Evolutionary conservation across 1,284 basidiomycete genomes (phyloP).

Genomic region (Malassezia brasiliensis): DNA sequence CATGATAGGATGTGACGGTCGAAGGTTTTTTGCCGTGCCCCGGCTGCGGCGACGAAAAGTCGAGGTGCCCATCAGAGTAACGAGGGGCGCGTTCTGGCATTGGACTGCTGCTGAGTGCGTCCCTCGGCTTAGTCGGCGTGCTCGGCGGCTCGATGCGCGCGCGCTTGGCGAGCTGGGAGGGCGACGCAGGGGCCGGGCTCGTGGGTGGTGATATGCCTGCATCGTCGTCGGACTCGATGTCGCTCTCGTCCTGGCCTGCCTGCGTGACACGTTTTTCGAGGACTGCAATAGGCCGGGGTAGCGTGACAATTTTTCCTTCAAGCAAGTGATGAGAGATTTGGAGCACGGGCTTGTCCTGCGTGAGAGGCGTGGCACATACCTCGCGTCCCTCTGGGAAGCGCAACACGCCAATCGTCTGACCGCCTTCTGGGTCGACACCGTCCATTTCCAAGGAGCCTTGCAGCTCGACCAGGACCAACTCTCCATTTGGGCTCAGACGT

Average conservation of each 20-base stretch:
- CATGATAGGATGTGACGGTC: constrained; percentile 18
- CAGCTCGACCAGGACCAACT: constrained; percentile 42
- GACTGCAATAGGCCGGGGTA: constrained; percentile 49
- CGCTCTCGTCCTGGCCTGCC: not conserved
- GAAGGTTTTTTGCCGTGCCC: not conserved
- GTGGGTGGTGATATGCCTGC: not conserved
- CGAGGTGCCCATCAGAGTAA: constrained; percentile 15
- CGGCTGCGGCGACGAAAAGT: constrained; percentile 15
- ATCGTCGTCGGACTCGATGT: not conserved
- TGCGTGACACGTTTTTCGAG: constrained; percentile 25
- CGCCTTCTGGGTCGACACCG: constrained; percentile 17
- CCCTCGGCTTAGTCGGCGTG: not conserved
- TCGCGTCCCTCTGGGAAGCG: constrained; percentile 28
- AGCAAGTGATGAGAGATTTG: constrained; percentile 76
- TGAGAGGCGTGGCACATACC: constrained; percentile 40
- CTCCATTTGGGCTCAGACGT: constrained; percentile 27
- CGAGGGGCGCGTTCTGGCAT: constrained; percentile 12
- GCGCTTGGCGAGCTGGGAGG: constrained; percentile 10
- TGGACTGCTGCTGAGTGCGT: constrained; percentile 14
- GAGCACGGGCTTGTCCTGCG: constrained; percentile 62
- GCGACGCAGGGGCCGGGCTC: not conserved
- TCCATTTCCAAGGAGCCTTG: constrained; percentile 44
- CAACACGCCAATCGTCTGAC: constrained; percentile 31
- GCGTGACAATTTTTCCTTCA: constrained; percentile 68
- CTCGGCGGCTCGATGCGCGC: not conserved